Base-by-base conservation (phyloP, 106 monocot species). In the Acorus gramineus region DNA sequence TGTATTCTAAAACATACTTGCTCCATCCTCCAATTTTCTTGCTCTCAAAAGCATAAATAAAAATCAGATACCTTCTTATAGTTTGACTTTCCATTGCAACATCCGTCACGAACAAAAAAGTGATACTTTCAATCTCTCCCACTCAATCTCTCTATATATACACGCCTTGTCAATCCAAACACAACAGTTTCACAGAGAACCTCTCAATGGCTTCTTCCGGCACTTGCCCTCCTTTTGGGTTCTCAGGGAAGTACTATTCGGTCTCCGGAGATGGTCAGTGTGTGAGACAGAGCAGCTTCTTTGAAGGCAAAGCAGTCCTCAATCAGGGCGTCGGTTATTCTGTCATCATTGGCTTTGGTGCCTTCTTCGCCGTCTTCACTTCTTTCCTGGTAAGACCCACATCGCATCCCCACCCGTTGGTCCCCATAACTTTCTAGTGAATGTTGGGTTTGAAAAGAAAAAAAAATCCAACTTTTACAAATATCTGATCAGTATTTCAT, bases 351-450 rank as follows among this genome's bases (percentile, higher is more conserved):
- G 96, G 96, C 1, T 96, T 96, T 53, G 96, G 90, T 4, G 96
- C 83, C 10, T 96, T 96, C 77, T 96, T 96, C 67, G 96, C 96
- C 62, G 75, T 96, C 72, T 91, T 91, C 87, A 96, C 96, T 45
- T 82, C 91, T 28, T 87, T 90, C 68, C 72, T 96, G 87, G 96
- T 96, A 81, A 67, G 7, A 6, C 28, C 28, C 28, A 28, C 28
- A 28, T 28, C 28, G 28, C 28, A 28, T 28, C 28, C 28, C 28
- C 28, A 28, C 28, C 28, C 28, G 28, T 1, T 28, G 28, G 28
- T 28, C 28, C 28, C 1, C 28, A 28, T 28, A 1, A 28, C 28
- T 28, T 28, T 28, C 28, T 28, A 28, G 28, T 28, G 28, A 28
- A 28, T 28, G 28, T 28, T 28, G 1, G 28, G 28, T 28, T 28